phyloP scores from a whole-genome alignment of 768 basidiomycete species.

The Amanita muscaria region DNA sequence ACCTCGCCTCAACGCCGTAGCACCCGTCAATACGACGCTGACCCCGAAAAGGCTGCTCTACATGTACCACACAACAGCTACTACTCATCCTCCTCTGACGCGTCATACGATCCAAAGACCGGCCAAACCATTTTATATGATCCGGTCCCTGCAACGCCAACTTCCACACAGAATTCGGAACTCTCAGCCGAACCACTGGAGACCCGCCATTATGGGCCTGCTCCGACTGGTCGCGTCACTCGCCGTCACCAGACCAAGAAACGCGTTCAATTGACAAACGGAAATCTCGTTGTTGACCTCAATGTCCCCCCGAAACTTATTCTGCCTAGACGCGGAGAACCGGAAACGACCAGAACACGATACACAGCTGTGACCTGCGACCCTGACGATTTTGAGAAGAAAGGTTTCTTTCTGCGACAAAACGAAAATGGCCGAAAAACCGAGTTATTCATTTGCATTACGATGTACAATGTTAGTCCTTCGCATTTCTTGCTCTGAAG shows the following conservation, averaged over 20 bases:
- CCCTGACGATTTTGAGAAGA: constrained; percentile 83
- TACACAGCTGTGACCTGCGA: constrained; percentile 92
- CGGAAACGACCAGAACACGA: constrained; percentile 65
- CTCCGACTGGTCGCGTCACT: constrained; percentile 68
- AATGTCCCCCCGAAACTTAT: constrained; percentile 80
- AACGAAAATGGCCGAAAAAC: constrained; percentile 72
- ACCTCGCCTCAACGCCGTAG: constrained; percentile 27
- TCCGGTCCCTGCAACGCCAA: constrained; percentile 34
- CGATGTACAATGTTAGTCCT: constrained; percentile 81
- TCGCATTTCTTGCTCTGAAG: neutral
- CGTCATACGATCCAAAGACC: constrained; percentile 15
- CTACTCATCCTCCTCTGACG: constrained; percentile 20
- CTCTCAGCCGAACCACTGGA: constrained; percentile 44
- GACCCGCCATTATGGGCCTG: constrained; percentile 83
- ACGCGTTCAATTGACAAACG: constrained; percentile 75
- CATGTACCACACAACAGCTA: constrained; percentile 15
- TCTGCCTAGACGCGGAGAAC: constrained; percentile 58
- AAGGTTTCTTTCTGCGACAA: constrained; percentile 80
- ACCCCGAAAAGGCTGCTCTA: constrained; percentile 32
- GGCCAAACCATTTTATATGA: constrained; percentile 30
- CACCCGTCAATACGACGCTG: constrained; percentile 15
- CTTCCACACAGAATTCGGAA: constrained; percentile 25
- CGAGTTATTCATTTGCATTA: constrained; percentile 90
- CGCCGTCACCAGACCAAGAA: constrained; percentile 72
- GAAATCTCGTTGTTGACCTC: constrained; percentile 81